Percentiles rank a stretch among this genome's conserved stretches.
phyloP scores from a whole-genome alignment of 179 eudicot genomes.

The Silene coronaria region DNA sequence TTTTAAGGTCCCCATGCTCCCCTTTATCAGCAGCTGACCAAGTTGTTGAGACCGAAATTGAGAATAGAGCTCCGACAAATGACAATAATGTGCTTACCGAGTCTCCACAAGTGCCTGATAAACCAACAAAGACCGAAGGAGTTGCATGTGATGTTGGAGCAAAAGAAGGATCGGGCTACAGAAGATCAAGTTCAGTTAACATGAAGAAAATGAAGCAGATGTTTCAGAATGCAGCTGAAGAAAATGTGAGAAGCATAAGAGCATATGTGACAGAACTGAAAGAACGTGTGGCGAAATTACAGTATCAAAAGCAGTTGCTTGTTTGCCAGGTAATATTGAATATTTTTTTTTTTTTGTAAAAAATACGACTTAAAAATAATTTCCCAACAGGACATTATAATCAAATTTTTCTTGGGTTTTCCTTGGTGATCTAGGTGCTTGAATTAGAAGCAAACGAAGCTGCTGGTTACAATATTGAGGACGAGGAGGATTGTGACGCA shows the following conservation, averaged over 20 bases:
- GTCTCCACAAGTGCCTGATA: constrained; percentile 40
- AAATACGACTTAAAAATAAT: too few species aligned
- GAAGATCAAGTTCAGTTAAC: constrained; percentile 91
- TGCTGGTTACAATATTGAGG: constrained; percentile 64
- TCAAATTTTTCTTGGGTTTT: not conserved
- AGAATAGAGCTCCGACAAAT: constrained; percentile 60
- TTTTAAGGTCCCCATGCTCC: constrained; percentile 64
- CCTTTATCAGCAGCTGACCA: constrained; percentile 64
- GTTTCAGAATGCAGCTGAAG: constrained; percentile 98
- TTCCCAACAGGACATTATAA: too few species aligned
- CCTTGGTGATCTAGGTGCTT: constrained; percentile 46
- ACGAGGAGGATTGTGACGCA: constrained; percentile 39
- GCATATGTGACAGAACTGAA: constrained; percentile 88
- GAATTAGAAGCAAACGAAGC: constrained; percentile 88
- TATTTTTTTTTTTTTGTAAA: too few species aligned
- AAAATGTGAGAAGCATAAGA: constrained; percentile 84
- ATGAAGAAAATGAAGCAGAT: constrained; percentile 98
- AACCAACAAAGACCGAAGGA: constrained; percentile 61
- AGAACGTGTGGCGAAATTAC: constrained; percentile 93
- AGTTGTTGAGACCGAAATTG: constrained; percentile 58
- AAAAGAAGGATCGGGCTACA: constrained; percentile 79
- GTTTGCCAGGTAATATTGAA: constrained; percentile 74
- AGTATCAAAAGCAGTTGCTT: constrained; percentile 91
- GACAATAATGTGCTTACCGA: constrained; percentile 33
- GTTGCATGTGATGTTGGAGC: constrained; percentile 44